Conservation (phyloP, 768 basidiomycete species). For the Filobasidium floriforme region DNA sequence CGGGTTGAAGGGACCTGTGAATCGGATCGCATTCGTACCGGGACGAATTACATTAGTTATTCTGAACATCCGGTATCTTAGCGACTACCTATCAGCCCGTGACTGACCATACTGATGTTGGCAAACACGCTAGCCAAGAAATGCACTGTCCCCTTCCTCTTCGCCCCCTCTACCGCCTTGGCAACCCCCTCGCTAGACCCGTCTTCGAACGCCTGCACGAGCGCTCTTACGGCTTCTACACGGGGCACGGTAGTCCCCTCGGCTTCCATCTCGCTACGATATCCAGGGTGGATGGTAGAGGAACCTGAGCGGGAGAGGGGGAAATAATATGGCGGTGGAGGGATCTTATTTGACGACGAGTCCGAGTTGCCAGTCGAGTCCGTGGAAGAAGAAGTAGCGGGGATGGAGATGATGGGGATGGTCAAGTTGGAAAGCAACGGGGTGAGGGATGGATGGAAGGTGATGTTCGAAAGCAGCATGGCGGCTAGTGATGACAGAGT, state of each 20-base stretch:
- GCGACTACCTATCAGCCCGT: no score
- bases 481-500: slow-evolving; percentile 86
- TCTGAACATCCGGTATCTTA: no score
- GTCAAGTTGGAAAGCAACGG: slow-evolving; percentile 58
- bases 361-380: no score
- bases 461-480: slow-evolving; percentile 96
- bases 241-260: slow-evolving; percentile 42
- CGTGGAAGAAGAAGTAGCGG: slow-evolving; percentile 40
- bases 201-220: slow-evolving; percentile 83
- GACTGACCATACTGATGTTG: slow-evolving; percentile 70
- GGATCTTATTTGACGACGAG: slow-evolving; percentile 37
- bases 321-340: slow-evolving; percentile 55
- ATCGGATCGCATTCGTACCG: no score
- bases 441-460: slow-evolving; percentile 64
- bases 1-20: slow-evolving; percentile 65
- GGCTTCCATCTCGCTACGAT: slow-evolving; percentile 50
- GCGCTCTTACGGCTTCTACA: slow-evolving; percentile 63
- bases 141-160: slow-evolving; percentile 68
- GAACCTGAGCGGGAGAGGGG: slow-evolving; percentile 72
- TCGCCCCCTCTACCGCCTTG: slow-evolving; percentile 44
- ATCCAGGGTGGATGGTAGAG: slow-evolving; percentile 62
- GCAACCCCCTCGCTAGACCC: slow-evolving; percentile 57
- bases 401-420: slow-evolving; percentile 52
- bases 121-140: slow-evolving; percentile 92
- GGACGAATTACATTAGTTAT: slow-evolving; percentile 5